Conservation (phyloP, 768 basidiomycete species). For the Suillus paluster region DNA sequence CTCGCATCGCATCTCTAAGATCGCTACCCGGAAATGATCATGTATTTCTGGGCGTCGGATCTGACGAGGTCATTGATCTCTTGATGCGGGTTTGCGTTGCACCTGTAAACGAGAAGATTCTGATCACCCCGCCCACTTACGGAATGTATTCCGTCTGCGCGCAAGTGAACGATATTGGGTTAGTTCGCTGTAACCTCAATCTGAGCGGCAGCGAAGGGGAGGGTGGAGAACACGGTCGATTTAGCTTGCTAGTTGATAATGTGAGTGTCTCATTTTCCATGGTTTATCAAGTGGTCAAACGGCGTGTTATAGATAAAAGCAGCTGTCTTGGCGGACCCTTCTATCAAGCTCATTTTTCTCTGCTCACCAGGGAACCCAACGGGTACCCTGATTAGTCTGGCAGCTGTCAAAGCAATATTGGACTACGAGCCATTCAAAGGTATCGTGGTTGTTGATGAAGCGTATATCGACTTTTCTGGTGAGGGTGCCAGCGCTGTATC, state of each 20-base stretch:
- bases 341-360: constrained; percentile 90
- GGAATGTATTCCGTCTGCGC: constrained; percentile 98
- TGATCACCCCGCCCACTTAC: constrained; percentile 94
- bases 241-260: constrained; percentile 75
- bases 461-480: constrained; percentile 92
- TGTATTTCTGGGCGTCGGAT: constrained; percentile 95
- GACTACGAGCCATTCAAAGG: constrained; percentile 87
- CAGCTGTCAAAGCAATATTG: constrained; percentile 67
- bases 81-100: constrained; percentile 88
- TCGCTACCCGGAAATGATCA: constrained; percentile 64
- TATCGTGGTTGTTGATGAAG: constrained; percentile 93
- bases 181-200: constrained; percentile 78
- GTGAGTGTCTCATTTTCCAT: constrained; percentile 45
- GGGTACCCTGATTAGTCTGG: constrained; percentile 80
- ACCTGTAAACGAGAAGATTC: constrained; percentile 79
- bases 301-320: constrained; percentile 68
- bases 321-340: constrained; percentile 66
- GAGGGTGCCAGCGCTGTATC: constrained; percentile 63
- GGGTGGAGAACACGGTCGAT: constrained; percentile 71
- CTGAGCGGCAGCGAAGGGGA: constrained; percentile 64
- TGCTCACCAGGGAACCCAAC: constrained; percentile 99
- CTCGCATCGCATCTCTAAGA: constrained; percentile 73
- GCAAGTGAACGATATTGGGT: constrained; percentile 89
- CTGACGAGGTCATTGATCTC: constrained; percentile 95
- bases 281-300: constrained; percentile 7